phyloP scores from a whole-genome alignment of 169 alveolate species.

The Perkinsus marinus region DNA sequence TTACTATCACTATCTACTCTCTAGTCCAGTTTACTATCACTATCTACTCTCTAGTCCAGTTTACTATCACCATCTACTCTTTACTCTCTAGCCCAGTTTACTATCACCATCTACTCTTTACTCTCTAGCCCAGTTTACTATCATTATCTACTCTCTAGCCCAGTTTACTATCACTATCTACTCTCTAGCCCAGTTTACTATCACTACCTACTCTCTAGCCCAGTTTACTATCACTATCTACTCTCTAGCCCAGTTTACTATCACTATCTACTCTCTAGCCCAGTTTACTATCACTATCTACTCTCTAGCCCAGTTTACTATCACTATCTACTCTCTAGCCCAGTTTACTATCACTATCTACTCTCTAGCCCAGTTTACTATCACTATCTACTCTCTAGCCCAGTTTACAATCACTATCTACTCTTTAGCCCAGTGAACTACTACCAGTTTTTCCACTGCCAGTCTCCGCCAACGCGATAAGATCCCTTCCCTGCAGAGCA shows the following conservation, averaged over 20 bases:
- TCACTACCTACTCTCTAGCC: no score
- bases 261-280: not conserved
- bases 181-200: not conserved
- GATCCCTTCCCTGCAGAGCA: constrained; percentile 81
- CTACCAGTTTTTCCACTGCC: constrained; percentile 83
- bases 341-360: not conserved
- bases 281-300: not conserved
- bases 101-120: no score
- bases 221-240: not conserved
- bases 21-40: not conserved
- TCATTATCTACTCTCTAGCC: not conserved
- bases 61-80: no score
- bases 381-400: not conserved
- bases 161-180: not conserved
- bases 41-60: not conserved
- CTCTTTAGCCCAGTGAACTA: constrained; percentile 1
- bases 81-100: no score
- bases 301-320: not conserved
- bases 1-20: not conserved
- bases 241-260: not conserved
- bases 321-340: not conserved
- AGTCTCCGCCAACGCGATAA: constrained; percentile 97
- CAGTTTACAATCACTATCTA: not conserved
- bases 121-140: no score
- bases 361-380: not conserved